phyloP scores from a whole-genome alignment of 1,284 basidiomycete species.

The Papiliotrema terrestris region DNA sequence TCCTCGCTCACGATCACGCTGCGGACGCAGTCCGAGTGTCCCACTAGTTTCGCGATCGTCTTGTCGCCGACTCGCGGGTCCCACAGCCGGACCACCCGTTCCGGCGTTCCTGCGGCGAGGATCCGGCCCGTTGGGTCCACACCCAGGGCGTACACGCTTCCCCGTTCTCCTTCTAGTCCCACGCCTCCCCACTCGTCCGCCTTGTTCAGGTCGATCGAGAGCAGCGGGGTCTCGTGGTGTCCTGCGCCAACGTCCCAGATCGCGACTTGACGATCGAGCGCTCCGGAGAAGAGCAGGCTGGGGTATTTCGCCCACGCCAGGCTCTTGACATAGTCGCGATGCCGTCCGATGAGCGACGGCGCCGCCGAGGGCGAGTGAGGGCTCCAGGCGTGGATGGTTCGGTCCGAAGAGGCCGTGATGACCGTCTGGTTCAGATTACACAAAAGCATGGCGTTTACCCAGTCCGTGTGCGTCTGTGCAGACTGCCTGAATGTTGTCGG shows the following conservation, averaged over 20 bases:
- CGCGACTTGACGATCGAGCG: constrained; percentile 89
- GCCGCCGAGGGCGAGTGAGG: constrained; percentile 63
- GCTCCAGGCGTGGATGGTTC: constrained; percentile 89
- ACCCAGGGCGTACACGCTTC: constrained; percentile 74
- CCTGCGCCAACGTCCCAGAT: constrained; percentile 80
- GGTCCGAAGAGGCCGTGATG: constrained; percentile 92
- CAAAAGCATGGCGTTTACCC: constrained; percentile 92
- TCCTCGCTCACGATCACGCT: constrained; percentile 85
- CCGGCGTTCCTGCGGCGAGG: constrained; percentile 85
- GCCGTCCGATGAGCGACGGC: constrained; percentile 71
- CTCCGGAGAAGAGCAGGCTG: constrained; percentile 86
- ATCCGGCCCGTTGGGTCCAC: constrained; percentile 73
- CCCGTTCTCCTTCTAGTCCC: constrained; percentile 54
- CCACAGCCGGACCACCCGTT: constrained; percentile 85
- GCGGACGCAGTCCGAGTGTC: constrained; percentile 95
- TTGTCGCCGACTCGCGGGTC: constrained; percentile 71
- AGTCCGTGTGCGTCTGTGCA: constrained; percentile 83
- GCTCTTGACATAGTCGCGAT: constrained; percentile 88
- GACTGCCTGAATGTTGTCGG: constrained; percentile 67
- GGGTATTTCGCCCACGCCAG: constrained; percentile 73
- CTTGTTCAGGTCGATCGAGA: constrained; percentile 40
- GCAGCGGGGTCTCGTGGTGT: constrained; percentile 41
- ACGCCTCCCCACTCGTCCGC: constrained; percentile 37
- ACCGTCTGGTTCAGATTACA: constrained; percentile 93
- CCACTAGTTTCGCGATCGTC: constrained; percentile 69